phyloP scores from a whole-genome alignment of 2,329 filamentous ascomycete species.

The Pseudocercospora fijiensis region DNA sequence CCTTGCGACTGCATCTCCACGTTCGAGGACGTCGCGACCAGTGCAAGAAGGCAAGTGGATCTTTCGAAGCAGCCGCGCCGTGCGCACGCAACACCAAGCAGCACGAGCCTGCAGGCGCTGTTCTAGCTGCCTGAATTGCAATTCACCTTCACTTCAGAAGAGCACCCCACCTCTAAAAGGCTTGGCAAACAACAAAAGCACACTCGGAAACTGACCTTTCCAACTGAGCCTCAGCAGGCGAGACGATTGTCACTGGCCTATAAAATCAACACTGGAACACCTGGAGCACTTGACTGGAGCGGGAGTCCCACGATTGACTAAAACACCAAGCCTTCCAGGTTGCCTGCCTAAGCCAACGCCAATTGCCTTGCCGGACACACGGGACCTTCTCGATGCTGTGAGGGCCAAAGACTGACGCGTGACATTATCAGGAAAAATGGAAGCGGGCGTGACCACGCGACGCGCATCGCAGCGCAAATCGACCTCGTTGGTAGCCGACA shows the following conservation, averaged over 20 bases:
- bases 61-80: background rate
- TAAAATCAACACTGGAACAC: background rate
- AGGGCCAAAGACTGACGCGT: background rate
- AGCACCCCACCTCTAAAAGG: background rate
- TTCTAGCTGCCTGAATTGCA: background rate
- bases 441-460: background rate
- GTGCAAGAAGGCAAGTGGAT: background rate
- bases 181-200: background rate
- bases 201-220: background rate
- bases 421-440: background rate
- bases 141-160: background rate
- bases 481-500: conserved; percentile 16
- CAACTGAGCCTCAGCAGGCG: background rate
- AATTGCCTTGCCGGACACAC: background rate
- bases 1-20: background rate
- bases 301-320: background rate
- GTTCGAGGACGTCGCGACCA: background rate
- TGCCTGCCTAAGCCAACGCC: background rate
- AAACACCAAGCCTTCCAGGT: background rate
- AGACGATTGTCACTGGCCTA: background rate
- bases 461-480: conserved; percentile 12
- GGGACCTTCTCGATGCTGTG: background rate
- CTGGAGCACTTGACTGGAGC: background rate
- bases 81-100: background rate
- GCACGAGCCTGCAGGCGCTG: background rate